Conservation (phyloP, 306 rosid species). For the Vigna angularis region DNA sequence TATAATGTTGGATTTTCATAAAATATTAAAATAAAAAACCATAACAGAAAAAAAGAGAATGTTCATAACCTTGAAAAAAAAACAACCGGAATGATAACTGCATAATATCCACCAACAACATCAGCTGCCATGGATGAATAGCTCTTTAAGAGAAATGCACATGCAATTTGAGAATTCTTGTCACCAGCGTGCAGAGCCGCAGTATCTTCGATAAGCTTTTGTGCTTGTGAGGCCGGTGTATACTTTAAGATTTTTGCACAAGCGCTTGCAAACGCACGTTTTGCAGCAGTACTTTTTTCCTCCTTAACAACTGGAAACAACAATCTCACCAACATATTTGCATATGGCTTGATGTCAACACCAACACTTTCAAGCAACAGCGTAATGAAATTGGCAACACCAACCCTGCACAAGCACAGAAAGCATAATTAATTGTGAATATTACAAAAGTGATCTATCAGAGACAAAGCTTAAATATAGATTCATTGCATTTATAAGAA, state of each 20-base stretch:
- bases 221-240: slow-evolving; percentile 68
- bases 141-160: slow-evolving; percentile 81
- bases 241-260: slow-evolving; percentile 76
- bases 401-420: slow-evolving; percentile 72
- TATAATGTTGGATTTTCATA: neutral
- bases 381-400: slow-evolving; percentile 88
- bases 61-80: slow-evolving; percentile 79
- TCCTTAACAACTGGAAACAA: slow-evolving; percentile 89
- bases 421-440: slow-evolving; percentile 25
- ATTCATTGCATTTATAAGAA: slow-evolving; percentile 17
- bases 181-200: slow-evolving; percentile 82
- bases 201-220: slow-evolving; percentile 83
- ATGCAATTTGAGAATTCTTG: slow-evolving; percentile 82
- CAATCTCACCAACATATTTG: slow-evolving; percentile 75
- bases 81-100: slow-evolving; percentile 72
- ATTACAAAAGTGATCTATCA: slow-evolving; percentile 9
- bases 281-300: slow-evolving; percentile 80
- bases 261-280: slow-evolving; percentile 93
- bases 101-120: slow-evolving; percentile 81
- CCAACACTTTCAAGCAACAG: slow-evolving; percentile 83
- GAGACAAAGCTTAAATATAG: neutral
- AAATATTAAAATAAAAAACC: slow-evolving; percentile 33
- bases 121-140: slow-evolving; percentile 85
- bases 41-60: slow-evolving; percentile 31
- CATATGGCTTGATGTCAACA: slow-evolving; percentile 77